Evolutionary conservation across 768 basidiomycete species (phyloP).

Genomic region (Sistotremastrum niveocremeum): DNA sequence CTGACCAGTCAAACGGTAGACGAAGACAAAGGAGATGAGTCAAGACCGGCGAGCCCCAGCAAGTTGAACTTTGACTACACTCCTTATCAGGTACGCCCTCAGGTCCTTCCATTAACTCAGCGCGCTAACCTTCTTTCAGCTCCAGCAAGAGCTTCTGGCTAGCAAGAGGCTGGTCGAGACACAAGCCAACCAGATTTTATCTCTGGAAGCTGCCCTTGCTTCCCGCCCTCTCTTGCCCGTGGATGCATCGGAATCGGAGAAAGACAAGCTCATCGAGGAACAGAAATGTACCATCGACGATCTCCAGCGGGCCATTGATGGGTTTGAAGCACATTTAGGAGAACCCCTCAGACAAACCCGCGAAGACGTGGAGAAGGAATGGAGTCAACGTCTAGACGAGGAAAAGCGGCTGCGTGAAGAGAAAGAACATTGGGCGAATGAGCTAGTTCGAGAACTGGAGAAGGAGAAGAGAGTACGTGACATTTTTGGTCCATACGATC

Average conservation of each 20-base stretch:
- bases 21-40: conserved; percentile 51
- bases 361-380: conserved; percentile 67
- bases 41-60: conserved; percentile 66
- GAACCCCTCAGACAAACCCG: conserved; percentile 51
- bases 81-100: conserved; percentile 55
- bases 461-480: conserved; percentile 55
- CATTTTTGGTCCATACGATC: conserved; percentile 1
- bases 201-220: conserved; percentile 64
- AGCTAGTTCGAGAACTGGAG: conserved; percentile 62
- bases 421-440: conserved; percentile 58
- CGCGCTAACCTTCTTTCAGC: conserved; percentile 23
- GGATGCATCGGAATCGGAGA: conserved; percentile 55
- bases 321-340: conserved; percentile 62
- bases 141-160: conserved; percentile 79
- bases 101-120: neutral
- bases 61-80: conserved; percentile 88
- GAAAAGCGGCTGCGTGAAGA: conserved; percentile 51
- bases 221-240: conserved; percentile 54
- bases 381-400: conserved; percentile 43
- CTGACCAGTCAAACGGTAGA: conserved; percentile 77
- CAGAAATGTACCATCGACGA: conserved; percentile 66
- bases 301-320: conserved; percentile 56
- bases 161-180: conserved; percentile 67
- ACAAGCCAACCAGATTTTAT: conserved; percentile 72
- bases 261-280: conserved; percentile 60